These are phyloP conservation scores for Coelastrella sp. DNA, from an alignment of 139 green algal genomes.

Conservation along the genomic window DNA sequence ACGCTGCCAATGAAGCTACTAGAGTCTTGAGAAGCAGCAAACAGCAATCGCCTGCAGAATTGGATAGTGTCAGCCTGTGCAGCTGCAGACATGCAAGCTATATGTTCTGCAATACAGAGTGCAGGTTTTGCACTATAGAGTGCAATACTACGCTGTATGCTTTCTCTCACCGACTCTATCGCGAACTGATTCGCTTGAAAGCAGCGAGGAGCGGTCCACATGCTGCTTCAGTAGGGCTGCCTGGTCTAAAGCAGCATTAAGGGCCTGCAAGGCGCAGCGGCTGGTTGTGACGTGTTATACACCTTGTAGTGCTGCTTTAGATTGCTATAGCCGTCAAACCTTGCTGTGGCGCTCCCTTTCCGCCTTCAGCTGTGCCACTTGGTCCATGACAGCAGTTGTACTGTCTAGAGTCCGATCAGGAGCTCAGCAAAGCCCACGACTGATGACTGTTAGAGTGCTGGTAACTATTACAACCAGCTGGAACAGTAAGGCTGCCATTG, in stretches of 20 bases:
- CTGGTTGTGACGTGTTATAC: neutral
- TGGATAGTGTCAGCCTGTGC: no score
- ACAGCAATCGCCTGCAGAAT: no score
- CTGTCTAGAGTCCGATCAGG: no score
- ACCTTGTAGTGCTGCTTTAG: neutral
- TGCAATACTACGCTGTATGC: no score
- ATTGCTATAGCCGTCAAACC: neutral
- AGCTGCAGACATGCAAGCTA: no score
- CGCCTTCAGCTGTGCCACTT: slow-evolving; percentile 8
- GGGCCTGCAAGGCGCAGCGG: slow-evolving; percentile 9
- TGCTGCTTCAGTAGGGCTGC: slow-evolving; percentile 39
- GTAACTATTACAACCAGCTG: no score
- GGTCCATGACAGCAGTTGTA: slow-evolving; percentile 12
- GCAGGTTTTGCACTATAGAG: no score
- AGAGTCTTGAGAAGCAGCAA: neutral
- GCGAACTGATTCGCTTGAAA: neutral
- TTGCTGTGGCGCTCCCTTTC: slow-evolving; percentile 22
- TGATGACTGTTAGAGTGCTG: no score
- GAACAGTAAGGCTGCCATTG: no score
- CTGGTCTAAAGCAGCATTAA: slow-evolving; percentile 27
- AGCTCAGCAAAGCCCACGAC: no score
- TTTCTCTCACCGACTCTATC: slow-evolving; percentile 29
- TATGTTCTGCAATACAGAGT: no score
- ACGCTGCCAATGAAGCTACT: no score
- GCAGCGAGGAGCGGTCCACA: slow-evolving; percentile 4